phyloP scores from a whole-genome alignment of 2,329 filamentous ascomycete species.

The Thermoascus crustaceus region DNA sequence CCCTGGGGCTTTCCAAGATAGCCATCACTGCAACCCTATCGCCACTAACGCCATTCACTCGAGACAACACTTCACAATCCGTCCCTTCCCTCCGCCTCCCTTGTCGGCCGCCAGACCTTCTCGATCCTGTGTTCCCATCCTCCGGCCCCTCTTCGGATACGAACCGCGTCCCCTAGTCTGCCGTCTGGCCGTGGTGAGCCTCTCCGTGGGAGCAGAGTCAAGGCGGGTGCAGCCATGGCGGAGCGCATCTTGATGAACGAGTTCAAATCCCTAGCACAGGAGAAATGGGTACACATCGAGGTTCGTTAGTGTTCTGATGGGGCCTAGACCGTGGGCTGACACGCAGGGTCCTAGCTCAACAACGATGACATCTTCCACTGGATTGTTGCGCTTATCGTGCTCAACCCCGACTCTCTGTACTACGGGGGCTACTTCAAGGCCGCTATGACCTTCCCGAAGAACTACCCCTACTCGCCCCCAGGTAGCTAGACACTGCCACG shows the following conservation, averaged over 20 bases:
- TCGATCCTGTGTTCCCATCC: not conserved
- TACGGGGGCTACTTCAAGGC: constrained; percentile 89
- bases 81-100: not conserved
- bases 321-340: not conserved
- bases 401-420: constrained; percentile 87
- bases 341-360: constrained; percentile 50
- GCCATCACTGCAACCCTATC: not conserved
- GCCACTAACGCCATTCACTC: constrained; percentile 2
- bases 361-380: constrained; percentile 80
- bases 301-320: constrained; percentile 40
- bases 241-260: constrained; percentile 86
- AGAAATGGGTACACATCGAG: constrained; percentile 90
- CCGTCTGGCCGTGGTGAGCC: not conserved
- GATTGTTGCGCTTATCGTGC: constrained; percentile 80
- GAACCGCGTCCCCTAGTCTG: not conserved
- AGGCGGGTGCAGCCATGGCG: constrained; percentile 21
- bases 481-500: constrained; percentile 26
- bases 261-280: constrained; percentile 70
- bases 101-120: not conserved
- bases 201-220: not conserved
- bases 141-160: not conserved
- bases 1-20: not conserved
- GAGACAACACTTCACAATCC: not conserved
- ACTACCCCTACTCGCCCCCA: constrained; percentile 85
- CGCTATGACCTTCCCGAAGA: constrained; percentile 75